A percentile compares a stretch with the other conserved stretches of the same genome.
Conservation (phyloP, 768 basidiomycete genomes). For the Leccinum sublutescens region DNA sequence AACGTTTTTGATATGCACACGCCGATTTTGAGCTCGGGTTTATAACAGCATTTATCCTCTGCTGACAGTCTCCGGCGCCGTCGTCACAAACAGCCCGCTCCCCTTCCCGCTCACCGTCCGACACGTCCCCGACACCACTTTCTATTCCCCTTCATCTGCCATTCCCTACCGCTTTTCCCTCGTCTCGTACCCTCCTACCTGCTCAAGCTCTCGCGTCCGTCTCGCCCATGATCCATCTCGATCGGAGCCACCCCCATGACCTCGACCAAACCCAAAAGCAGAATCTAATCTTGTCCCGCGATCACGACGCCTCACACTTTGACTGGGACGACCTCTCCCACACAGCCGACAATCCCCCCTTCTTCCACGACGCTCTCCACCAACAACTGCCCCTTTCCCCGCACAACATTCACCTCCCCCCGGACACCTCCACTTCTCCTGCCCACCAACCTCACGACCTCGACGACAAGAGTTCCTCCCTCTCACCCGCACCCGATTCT, state of each 20-base stretch:
- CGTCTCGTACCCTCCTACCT: slow-evolving; percentile 1
- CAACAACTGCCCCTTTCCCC: slow-evolving; percentile 17
- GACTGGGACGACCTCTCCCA: slow-evolving; percentile 36
- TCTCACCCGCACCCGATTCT: slow-evolving; percentile 54
- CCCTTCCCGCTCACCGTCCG: slow-evolving; percentile 2
- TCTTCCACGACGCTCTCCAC: slow-evolving; percentile 30
- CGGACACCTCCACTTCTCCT: slow-evolving; percentile 10
- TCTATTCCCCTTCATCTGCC: neutral
- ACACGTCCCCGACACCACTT: slow-evolving; percentile 2
- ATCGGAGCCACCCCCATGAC: slow-evolving; percentile 48
- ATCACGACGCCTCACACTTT: slow-evolving; percentile 33
- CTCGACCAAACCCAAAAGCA: slow-evolving; percentile 38
- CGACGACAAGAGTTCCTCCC: slow-evolving; percentile 52
- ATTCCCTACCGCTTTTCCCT: neutral
- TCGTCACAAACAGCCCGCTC: neutral
- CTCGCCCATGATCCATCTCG: slow-evolving; percentile 49
- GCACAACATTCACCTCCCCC: slow-evolving; percentile 15
- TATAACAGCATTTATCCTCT: slow-evolving; percentile 27
- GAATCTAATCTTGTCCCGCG: slow-evolving; percentile 43
- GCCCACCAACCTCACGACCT: slow-evolving; percentile 16
- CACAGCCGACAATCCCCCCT: slow-evolving; percentile 20
- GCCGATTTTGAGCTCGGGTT: slow-evolving; percentile 33
- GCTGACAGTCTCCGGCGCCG: slow-evolving; percentile 10
- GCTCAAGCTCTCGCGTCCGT: neutral
- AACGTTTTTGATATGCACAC: slow-evolving; percentile 36